Evolutionary conservation across 1,139 yeast species (phyloP).

Genomic region (Candida sojae): DNA sequence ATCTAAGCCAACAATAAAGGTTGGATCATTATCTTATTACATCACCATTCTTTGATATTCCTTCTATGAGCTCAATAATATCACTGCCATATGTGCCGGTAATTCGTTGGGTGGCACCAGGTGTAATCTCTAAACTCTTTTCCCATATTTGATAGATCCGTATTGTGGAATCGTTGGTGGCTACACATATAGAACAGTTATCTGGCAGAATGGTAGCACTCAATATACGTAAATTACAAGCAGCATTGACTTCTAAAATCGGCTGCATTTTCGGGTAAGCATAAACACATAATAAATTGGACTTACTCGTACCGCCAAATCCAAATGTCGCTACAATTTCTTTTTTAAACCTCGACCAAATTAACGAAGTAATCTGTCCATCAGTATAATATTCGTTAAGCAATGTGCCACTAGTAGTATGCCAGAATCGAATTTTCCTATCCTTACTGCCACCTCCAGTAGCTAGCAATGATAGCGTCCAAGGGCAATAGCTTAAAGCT

Average conservation of each 20-base stretch:
- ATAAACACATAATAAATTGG: slow-evolving; percentile 54
- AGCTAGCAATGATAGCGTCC: slow-evolving; percentile 41
- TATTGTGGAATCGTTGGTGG: slow-evolving; percentile 75
- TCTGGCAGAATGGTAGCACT: slow-evolving; percentile 71
- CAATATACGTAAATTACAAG: slow-evolving; percentile 56
- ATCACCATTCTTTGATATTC: slow-evolving; percentile 28
- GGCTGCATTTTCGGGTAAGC: slow-evolving; percentile 65
- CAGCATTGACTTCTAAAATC: slow-evolving; percentile 51
- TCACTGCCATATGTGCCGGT: slow-evolving; percentile 53
- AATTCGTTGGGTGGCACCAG: slow-evolving; percentile 37
- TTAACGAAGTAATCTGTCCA: slow-evolving; percentile 76
- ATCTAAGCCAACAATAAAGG: neutral
- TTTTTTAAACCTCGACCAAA: slow-evolving; percentile 67
- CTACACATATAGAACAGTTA: slow-evolving; percentile 61
- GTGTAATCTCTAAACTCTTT: slow-evolving; percentile 14
- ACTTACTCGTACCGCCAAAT: slow-evolving; percentile 57
- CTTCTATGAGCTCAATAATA: slow-evolving; percentile 60
- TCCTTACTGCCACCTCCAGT: slow-evolving; percentile 50
- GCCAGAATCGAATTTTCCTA: slow-evolving; percentile 73
- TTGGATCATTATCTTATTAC: slow-evolving; percentile 14
- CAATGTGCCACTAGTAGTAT: slow-evolving; percentile 72
- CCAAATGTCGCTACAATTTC: slow-evolving; percentile 84
- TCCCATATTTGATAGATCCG: slow-evolving; percentile 75
- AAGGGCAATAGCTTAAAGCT: slow-evolving; percentile 48
- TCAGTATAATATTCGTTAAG: slow-evolving; percentile 55